phyloP scores from a whole-genome alignment of 1,284 basidiomycete genomes.

The Clitocybe nebularis region DNA sequence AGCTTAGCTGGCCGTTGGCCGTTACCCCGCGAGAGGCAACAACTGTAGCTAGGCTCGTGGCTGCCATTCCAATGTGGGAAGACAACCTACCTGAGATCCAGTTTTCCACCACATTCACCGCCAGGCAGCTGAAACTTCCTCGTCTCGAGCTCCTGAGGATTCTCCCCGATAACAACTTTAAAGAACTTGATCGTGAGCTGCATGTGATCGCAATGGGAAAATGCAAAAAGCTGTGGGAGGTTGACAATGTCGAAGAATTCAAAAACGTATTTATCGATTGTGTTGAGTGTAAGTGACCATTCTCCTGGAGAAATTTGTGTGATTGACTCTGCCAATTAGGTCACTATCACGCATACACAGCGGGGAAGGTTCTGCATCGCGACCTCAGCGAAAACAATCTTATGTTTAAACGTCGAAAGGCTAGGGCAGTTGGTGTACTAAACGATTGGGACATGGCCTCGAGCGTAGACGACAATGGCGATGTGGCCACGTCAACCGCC shows the following conservation, averaged over 20 bases:
- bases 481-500: background rate
- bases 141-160: conserved; percentile 8
- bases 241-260: conserved; percentile 15
- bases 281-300: conserved; percentile 3
- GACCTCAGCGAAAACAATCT: background rate
- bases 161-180: too few relatives aligned
- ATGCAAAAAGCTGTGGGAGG: conserved; percentile 17
- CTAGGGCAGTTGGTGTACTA: background rate
- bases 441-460: conserved; percentile 1
- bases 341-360: background rate
- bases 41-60: background rate
- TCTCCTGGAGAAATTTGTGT: background rate
- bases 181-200: conserved; percentile 5
- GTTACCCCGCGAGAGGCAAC: conserved; percentile 3
- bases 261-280: conserved; percentile 12
- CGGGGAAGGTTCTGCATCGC: background rate
- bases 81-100: conserved; percentile 11
- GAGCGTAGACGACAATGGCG: background rate
- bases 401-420: background rate
- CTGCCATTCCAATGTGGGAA: conserved; percentile 3
- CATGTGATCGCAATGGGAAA: conserved; percentile 15
- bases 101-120: conserved; percentile 4
- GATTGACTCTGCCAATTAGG: background rate
- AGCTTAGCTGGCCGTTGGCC: conserved; percentile 9
- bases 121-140: conserved; percentile 7